phyloP scores from a whole-genome alignment of 225 moss, liverwort and hornwort genomes.

The Pseudisothecium myosuroides region DNA sequence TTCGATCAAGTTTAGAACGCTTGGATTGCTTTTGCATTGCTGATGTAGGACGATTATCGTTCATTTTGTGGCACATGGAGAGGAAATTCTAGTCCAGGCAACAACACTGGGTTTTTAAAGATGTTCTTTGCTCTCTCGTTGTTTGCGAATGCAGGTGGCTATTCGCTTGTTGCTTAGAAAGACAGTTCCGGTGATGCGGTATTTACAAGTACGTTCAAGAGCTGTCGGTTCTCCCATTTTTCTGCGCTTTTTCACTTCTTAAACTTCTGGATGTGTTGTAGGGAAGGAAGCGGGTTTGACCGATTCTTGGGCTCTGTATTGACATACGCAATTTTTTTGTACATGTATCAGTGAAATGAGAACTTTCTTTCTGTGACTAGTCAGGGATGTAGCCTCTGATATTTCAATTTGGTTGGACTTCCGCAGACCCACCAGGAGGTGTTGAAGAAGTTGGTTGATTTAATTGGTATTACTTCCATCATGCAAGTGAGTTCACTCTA shows the following conservation, averaged over 20 bases:
- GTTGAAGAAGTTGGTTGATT: slow-evolving; percentile 90
- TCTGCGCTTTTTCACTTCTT: background rate
- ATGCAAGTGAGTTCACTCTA: slow-evolving; percentile 60
- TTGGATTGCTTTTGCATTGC: background rate
- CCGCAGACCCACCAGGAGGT: slow-evolving; percentile 93
- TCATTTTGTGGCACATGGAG: background rate
- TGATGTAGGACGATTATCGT: background rate
- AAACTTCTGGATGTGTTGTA: background rate
- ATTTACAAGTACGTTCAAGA: slow-evolving; percentile 63
- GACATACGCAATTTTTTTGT: background rate
- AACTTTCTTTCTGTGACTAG: background rate
- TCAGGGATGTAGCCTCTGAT: background rate
- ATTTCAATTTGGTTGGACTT: background rate
- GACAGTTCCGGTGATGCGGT: slow-evolving; percentile 87
- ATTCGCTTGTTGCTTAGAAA: slow-evolving; percentile 85
- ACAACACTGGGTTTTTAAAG: background rate
- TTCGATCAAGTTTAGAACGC: background rate
- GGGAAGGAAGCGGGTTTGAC: background rate
- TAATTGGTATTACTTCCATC: slow-evolving; percentile 91
- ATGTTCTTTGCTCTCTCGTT: background rate
- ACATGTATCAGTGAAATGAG: background rate
- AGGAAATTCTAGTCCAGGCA: background rate
- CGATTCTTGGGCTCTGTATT: background rate
- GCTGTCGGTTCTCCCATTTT: background rate
- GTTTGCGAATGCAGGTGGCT: slow-evolving; percentile 60